Percentiles rank a stretch among this genome's conserved stretches.
Conservation (phyloP, 768 basidiomycete species). For the Mrakia hoshinonis region DNA sequence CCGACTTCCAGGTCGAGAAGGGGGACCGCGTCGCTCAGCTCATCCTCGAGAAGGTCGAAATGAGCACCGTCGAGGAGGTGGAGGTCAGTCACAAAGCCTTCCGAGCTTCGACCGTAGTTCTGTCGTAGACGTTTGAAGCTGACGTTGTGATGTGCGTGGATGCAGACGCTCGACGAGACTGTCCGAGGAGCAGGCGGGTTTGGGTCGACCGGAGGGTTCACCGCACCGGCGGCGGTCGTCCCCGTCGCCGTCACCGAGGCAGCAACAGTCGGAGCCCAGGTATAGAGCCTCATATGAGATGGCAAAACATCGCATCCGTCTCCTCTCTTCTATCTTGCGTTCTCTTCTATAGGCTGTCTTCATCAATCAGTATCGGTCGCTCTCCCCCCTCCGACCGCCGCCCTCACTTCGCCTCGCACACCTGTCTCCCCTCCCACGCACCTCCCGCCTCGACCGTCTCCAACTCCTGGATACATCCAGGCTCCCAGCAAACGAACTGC, state of each 20-base stretch:
- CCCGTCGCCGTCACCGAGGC: neutral
- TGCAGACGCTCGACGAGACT: slow-evolving; percentile 74
- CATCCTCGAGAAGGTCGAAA: slow-evolving; percentile 81
- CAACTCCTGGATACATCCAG: neutral
- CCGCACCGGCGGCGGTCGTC: too few relatives aligned
- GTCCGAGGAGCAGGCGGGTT: slow-evolving; percentile 77
- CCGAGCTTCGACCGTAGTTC: neutral
- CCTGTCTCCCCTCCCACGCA: slow-evolving; percentile 5
- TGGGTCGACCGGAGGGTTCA: slow-evolving; percentile 80
- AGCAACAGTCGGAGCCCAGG: too few relatives aligned
- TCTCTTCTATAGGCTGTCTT: neutral
- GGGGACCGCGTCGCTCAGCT: slow-evolving; percentile 96
- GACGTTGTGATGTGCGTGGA: slow-evolving; percentile 14
- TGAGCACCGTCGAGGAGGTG: slow-evolving; percentile 77
- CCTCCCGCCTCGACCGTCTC: neutral
- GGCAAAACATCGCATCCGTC: too few relatives aligned
- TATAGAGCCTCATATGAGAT: too few relatives aligned
- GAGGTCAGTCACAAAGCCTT: slow-evolving; percentile 48
- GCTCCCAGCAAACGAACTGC: slow-evolving; percentile 21
- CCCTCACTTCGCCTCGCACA: neutral
- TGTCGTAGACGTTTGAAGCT: neutral
- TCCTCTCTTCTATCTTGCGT: too few relatives aligned
- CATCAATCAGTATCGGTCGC: neutral
- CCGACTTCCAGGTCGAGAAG: slow-evolving; percentile 81
- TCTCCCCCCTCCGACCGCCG: neutral